Evolutionary conservation across 2,329 filamentous ascomycete species (phyloP), one percentile per base, ranked within the genome.

Genomic region (Lojkania enalia): DNA sequence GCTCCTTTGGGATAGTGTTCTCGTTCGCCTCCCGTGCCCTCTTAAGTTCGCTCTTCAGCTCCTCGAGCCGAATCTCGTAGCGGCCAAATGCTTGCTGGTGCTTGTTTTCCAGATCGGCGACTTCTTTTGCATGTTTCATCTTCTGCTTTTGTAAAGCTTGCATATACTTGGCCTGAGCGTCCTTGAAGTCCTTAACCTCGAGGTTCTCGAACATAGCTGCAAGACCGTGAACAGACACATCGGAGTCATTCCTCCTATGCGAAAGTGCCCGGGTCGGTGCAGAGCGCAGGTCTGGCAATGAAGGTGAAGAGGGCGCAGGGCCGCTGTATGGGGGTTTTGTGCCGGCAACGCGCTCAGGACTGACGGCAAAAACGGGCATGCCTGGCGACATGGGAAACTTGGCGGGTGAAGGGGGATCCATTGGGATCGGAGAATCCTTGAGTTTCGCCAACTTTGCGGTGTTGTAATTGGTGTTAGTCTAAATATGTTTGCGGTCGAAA

Each of bases 161-260:
- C 48, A 75, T 70, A 49, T 74, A 72, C 42, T 70, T 69, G 41
- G 69, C 67, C 42, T 69, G 68, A 49, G 69, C 64, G 54, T 76
- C 73, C 37, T 74, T 69, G 42, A 67, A 66, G 57, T 78, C 75
- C 60, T 73, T 72, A 45, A 78, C 71, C 45, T 84, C 79, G 25
- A 89, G 75, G 45, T 77, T 80, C 72, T 89, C 87, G 69, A 89
- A 88, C 67, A 87, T 86, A 61, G 81, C 83, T 51, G 88, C 85
- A 61, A 78, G 69, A 30, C 72, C 73, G 29, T 66, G 66, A 13
- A 71, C 70, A 20, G 64, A 65, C 15, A 65, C 57, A 30, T 70
- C 65, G 15, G 67, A 71, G 49, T 67, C 65, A 46, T 63, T 71
- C 21, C 70, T 59, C 15, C 60, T 49, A 46, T 67, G 66, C 35